phyloP scores from a whole-genome alignment of 2,329 filamentous ascomycete genomes.

The Diaporthe caulivora region DNA sequence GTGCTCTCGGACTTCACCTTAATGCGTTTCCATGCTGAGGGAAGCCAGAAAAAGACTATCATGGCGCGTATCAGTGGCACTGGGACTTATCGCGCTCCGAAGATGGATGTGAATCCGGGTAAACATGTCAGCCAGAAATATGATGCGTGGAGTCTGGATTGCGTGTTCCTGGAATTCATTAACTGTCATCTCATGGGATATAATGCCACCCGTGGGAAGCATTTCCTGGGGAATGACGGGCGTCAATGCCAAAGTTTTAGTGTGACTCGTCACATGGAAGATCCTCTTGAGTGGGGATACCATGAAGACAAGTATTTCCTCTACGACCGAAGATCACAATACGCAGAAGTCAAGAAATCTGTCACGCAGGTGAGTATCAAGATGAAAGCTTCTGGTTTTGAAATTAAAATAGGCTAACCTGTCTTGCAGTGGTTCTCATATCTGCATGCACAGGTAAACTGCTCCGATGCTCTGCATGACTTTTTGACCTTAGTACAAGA shows the following conservation, averaged over 20 bases:
- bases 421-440: not conserved
- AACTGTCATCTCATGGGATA: conserved; percentile 1
- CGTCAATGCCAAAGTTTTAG: not conserved
- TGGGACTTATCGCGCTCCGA: not conserved
- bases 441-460: not conserved
- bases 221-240: not conserved
- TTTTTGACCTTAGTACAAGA: not conserved
- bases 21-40: not conserved
- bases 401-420: not conserved
- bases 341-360: not conserved
- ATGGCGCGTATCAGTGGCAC: not conserved
- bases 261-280: not conserved
- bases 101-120: not conserved
- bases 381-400: not conserved
- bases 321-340: not conserved
- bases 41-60: not conserved
- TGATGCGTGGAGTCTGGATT: conserved; percentile 2
- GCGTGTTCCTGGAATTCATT: conserved; percentile 5
- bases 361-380: not conserved
- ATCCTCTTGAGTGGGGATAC: not conserved
- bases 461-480: not conserved
- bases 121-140: not conserved
- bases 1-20: conserved; percentile 10
- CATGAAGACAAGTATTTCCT: conserved; percentile 9
- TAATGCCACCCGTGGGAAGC: not conserved